A percentile compares a stretch with the other conserved stretches of the same genome.
phyloP scores from a whole-genome alignment of 2,329 filamentous ascomycete species.

The Ceratocystis eucalypticola region DNA sequence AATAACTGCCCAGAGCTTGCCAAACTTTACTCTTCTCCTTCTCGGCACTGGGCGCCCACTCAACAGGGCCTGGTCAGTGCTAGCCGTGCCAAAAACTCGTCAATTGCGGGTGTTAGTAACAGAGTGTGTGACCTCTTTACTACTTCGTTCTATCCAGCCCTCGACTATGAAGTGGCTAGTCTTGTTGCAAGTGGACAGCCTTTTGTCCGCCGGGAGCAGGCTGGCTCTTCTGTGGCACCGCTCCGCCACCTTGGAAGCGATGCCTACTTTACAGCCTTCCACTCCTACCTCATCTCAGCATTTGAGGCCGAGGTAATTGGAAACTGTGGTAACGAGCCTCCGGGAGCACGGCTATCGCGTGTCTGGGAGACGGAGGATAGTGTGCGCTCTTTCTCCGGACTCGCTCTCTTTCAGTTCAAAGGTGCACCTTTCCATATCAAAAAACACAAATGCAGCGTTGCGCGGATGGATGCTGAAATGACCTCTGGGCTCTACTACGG shows the following conservation, averaged over 20 bases:
- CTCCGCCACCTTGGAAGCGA: background rate
- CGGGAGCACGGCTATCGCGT: background rate
- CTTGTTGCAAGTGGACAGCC: background rate
- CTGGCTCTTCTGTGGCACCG: background rate
- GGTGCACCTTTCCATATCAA: background rate
- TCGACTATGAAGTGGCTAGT: background rate
- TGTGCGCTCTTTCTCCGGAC: background rate
- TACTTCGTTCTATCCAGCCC: background rate
- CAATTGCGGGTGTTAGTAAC: background rate
- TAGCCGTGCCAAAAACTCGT: background rate
- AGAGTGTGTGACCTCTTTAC: background rate
- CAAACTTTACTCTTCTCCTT: background rate
- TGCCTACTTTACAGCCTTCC: slow-evolving; percentile 7
- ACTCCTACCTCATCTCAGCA: background rate
- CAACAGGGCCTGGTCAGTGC: background rate
- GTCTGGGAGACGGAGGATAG: background rate
- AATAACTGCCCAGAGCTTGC: background rate
- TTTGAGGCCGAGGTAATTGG: slow-evolving; percentile 5
- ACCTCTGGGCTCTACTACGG: background rate
- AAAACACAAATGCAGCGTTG: background rate
- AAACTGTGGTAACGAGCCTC: background rate
- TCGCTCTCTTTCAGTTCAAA: background rate
- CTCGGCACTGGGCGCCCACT: background rate
- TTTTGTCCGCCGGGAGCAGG: background rate
- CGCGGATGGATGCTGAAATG: background rate